phyloP scores from a whole-genome alignment of 106 monocot genomes.

The Dendrobium officinale region DNA sequence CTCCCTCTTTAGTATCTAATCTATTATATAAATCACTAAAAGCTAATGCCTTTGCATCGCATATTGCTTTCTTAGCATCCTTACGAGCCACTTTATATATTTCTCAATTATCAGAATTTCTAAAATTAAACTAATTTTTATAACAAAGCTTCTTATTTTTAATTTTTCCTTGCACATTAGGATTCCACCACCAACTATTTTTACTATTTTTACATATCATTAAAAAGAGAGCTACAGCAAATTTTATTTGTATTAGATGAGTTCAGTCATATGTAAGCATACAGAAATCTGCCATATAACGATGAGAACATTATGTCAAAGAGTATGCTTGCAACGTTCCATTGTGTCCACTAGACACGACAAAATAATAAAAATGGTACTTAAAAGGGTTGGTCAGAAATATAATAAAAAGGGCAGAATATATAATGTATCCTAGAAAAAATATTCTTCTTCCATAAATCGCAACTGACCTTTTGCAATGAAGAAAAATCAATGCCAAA shows the following conservation, averaged over 20 bases:
- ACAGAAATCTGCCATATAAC: not conserved
- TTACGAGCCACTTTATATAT: too few species aligned
- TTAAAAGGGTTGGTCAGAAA: not conserved
- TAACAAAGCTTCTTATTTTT: too few species aligned
- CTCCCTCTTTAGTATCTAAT: too few species aligned
- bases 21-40: too few species aligned
- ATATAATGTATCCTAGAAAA: not conserved
- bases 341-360: not conserved
- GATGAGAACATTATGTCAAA: not conserved
- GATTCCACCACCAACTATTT: too few species aligned
- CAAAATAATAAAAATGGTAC: not conserved
- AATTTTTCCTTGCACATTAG: too few species aligned
- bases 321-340: too few species aligned
- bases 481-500: slow-evolving; percentile 98
- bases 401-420: not conserved
- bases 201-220: not conserved
- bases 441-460: not conserved
- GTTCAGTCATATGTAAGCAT: not conserved
- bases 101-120: too few species aligned
- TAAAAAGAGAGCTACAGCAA: not conserved
- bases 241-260: not conserved
- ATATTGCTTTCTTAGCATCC: too few species aligned
- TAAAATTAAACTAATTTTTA: too few species aligned
- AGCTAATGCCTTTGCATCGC: too few species aligned
- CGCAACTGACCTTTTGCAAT: slow-evolving; percentile 69